Evolutionary conservation across 805 yeast species (phyloP).

Genomic region (Cyberlindnera galapagoensis): DNA sequence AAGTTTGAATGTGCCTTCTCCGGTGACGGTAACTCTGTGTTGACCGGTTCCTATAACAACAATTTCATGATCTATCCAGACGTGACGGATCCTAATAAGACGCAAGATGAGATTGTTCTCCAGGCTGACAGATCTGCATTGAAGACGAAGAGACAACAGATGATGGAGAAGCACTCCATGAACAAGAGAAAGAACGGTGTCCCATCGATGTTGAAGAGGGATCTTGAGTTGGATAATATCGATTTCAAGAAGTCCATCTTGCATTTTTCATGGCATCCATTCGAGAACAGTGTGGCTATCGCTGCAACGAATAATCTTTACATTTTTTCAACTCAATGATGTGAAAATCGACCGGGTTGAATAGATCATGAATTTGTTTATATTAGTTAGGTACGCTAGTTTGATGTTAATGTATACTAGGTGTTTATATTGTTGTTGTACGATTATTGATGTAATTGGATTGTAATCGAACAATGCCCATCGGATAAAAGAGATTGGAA

Average conservation of each 20-base stretch:
- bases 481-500: too few relatives aligned
- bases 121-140: constrained; percentile 98
- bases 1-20: constrained; percentile 94
- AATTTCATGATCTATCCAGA: constrained; percentile 96
- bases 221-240: constrained; percentile 50
- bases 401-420: too few relatives aligned
- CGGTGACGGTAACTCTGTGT: constrained; percentile 85
- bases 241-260: constrained; percentile 93
- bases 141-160: constrained; percentile 59
- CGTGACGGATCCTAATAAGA: constrained; percentile 38
- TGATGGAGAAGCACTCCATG: constrained; percentile 17
- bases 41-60: constrained; percentile 97
- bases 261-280: constrained; percentile 98
- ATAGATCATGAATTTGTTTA: constrained; percentile 1
- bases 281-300: constrained; percentile 92
- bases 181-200: constrained; percentile 28
- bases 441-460: too few relatives aligned
- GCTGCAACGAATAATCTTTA: constrained; percentile 96
- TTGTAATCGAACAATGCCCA: too few relatives aligned
- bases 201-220: constrained; percentile 37
- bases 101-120: constrained; percentile 57
- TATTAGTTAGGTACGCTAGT: background rate
- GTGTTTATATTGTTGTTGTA: too few relatives aligned
- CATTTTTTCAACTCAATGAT: constrained; percentile 68
- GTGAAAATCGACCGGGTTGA: background rate